These are phyloP conservation scores for Fusarium anthophilum DNA, from an alignment of 2,329 filamentous ascomycete species.

Conservation along the genomic window DNA sequence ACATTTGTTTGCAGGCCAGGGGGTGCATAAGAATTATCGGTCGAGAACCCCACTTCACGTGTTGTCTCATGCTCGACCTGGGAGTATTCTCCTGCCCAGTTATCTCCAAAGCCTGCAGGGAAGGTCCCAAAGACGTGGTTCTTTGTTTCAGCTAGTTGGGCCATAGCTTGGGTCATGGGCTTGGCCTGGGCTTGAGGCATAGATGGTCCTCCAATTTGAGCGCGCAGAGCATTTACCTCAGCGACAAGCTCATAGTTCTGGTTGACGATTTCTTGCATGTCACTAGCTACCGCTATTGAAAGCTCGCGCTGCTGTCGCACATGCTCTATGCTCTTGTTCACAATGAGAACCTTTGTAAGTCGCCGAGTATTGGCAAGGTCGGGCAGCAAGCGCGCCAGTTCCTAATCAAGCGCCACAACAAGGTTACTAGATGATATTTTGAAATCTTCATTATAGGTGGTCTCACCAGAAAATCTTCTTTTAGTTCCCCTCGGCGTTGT, in stretches of 20 bases:
- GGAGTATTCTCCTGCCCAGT: not conserved
- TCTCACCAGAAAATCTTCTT: slow-evolving; percentile 7
- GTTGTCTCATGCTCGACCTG: not conserved
- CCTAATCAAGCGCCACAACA: not conserved
- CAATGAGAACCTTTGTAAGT: slow-evolving; percentile 18
- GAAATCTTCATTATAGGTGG: not conserved
- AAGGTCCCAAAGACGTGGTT: slow-evolving; percentile 5
- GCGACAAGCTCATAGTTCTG: not conserved
- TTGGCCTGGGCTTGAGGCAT: not conserved
- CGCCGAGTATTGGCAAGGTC: slow-evolving; percentile 1
- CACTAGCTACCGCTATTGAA: not conserved
- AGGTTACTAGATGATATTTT: not conserved
- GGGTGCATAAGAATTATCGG: not conserved
- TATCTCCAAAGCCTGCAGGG: slow-evolving; percentile 4
- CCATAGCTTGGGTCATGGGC: slow-evolving; percentile 8
- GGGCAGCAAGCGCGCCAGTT: slow-evolving; percentile 11
- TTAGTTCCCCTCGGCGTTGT: slow-evolving; percentile 9
- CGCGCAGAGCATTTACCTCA: slow-evolving; percentile 11
- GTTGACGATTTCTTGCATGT: not conserved
- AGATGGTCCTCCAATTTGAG: not conserved
- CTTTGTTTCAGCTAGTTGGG: slow-evolving; percentile 8
- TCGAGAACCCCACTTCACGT: not conserved
- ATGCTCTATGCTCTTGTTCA: slow-evolving; percentile 14
- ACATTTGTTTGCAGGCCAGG: not conserved
- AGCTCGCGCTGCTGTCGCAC: slow-evolving; percentile 2